phyloP scores from a whole-genome alignment of 139 green algal species.

The Gonium pectorale region DNA sequence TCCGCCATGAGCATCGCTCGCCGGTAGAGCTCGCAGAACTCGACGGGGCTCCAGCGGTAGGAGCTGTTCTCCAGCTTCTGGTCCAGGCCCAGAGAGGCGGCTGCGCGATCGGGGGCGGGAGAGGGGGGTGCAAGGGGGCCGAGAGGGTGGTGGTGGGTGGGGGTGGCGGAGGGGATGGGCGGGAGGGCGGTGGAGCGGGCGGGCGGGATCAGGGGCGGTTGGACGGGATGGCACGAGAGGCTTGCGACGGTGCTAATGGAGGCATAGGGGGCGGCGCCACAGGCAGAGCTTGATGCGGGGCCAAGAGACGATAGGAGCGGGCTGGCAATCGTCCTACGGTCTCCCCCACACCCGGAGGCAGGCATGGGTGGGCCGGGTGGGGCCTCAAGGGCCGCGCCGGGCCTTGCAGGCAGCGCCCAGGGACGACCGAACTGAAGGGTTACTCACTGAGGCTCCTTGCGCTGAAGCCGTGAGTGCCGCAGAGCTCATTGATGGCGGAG shows the following conservation, averaged over 20 bases:
- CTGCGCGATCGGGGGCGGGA: neutral
- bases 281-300: no score
- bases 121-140: neutral
- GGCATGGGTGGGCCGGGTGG: no score
- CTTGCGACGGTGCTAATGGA: no score
- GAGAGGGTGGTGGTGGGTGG: neutral
- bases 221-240: no score
- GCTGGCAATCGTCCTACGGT: no score
- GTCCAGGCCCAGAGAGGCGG: constrained; percentile 31
- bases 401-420: no score
- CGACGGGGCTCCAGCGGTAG: constrained; percentile 37
- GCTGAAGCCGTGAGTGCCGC: constrained; percentile 40
- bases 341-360: no score
- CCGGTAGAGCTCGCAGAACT: constrained; percentile 33
- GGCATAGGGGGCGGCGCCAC: no score
- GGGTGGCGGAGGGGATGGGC: neutral
- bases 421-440: neutral
- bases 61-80: constrained; percentile 35
- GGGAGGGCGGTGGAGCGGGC: neutral
- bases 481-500: constrained; percentile 38
- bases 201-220: no score
- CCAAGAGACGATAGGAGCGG: no score
- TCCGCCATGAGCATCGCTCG: constrained; percentile 26
- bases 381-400: no score
- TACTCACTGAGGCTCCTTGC: constrained; percentile 18